Conservation (phyloP, 306 rosid genomes). For the Dalbergia oliveri region DNA sequence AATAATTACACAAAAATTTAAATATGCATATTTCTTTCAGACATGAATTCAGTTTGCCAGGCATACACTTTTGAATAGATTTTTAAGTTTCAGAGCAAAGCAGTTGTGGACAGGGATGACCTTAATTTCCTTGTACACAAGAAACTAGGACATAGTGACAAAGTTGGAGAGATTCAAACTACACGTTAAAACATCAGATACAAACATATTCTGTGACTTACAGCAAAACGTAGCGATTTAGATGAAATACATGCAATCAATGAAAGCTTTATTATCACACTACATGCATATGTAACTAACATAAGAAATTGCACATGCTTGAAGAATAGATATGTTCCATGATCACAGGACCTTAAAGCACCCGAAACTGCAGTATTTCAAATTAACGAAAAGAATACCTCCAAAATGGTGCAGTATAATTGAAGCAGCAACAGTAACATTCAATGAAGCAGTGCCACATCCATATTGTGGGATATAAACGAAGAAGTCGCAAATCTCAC, state of each 20-base stretch:
- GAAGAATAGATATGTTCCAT: neutral
- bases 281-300: neutral
- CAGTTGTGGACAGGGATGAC: neutral
- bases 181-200: neutral
- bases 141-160: neutral
- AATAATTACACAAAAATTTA: neutral
- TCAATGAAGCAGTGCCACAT: constrained; percentile 87
- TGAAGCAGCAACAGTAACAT: constrained; percentile 95
- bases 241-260: neutral
- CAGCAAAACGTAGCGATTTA: neutral
- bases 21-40: neutral
- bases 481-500: constrained; percentile 90
- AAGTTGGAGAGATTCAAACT: neutral
- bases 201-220: neutral
- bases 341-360: no score
- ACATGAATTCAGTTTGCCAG: neutral
- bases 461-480: constrained; percentile 96
- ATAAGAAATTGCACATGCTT: constrained; percentile 14
- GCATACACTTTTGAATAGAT: neutral
- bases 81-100: neutral
- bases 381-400: constrained; percentile 57
- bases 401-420: constrained; percentile 93
- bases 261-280: neutral
- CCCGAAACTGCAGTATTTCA: neutral
- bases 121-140: neutral